Percentiles rank a stretch among this genome's conserved stretches.
These are phyloP conservation scores for Alectoria sarmentosa DNA, from an alignment of 495 filamentous ascomycete genomes.

Conservation along the genomic window DNA sequence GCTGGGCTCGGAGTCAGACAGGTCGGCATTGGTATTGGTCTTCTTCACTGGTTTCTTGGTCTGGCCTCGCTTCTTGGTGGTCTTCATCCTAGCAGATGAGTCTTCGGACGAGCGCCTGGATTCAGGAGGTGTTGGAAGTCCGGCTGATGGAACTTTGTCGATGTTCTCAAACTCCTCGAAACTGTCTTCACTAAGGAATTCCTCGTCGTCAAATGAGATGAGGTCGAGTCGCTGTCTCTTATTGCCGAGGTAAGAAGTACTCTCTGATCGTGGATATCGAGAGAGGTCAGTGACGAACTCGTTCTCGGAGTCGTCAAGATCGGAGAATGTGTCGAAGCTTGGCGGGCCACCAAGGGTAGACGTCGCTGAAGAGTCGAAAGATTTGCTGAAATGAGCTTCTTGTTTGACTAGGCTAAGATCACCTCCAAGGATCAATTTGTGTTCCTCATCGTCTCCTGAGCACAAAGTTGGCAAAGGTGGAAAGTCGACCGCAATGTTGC, in stretches of 20 bases:
- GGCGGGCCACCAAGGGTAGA: constrained; percentile 56
- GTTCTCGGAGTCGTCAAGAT: constrained; percentile 91
- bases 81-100: constrained; percentile 34
- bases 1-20: constrained; percentile 30
- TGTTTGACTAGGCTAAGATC: constrained; percentile 52
- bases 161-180: constrained; percentile 69
- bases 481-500: constrained; percentile 55
- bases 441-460: constrained; percentile 69
- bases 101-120: constrained; percentile 34
- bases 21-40: constrained; percentile 21
- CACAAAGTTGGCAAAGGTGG: constrained; percentile 61
- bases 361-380: constrained; percentile 38
- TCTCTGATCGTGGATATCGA: constrained; percentile 55
- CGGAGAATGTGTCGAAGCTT: constrained; percentile 77
- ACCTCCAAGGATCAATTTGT: constrained; percentile 62
- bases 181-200: constrained; percentile 65
- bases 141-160: constrained; percentile 49
- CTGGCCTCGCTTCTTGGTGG: constrained; percentile 30
- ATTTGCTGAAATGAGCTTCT: constrained; percentile 38
- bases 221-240: constrained; percentile 73
- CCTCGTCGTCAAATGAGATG: constrained; percentile 62
- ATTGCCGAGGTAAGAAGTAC: constrained; percentile 57
- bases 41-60: constrained; percentile 26
- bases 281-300: constrained; percentile 75
- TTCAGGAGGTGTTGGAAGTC: constrained; percentile 38